Base-by-base conservation (phyloP, 352 stramenopile species). In the Elongisporangium prolatum region DNA sequence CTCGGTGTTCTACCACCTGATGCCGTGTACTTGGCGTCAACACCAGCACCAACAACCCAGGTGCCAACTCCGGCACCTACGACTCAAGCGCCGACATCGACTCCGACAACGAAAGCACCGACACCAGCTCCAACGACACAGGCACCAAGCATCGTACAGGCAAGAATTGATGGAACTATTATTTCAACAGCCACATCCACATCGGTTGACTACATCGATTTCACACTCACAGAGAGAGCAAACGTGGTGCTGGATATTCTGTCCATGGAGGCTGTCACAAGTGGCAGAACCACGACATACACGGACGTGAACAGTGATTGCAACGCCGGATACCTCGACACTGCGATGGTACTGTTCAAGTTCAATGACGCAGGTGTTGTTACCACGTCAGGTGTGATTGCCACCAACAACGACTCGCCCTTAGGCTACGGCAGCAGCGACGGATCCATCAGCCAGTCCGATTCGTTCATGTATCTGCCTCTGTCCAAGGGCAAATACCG, bases 121-220 rank as follows among this genome's bases (percentile, higher is more conserved):
- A 38, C 56, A 17, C 14, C 55, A 21, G 48, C 49, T 16, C 24
- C 65, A 20, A 48, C 50, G 20, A 64, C 50, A 0, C 10, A 21
- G 38, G 2, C 52, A 17, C 10, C 48, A 7, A 34, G 40, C 13
- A 75, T n/a, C 8, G 21, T 50, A 10, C 56, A 77, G 48, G 78
- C 70, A 0, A 62, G 38, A 4, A 66, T 88, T 3, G 74, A 87
- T n/a, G 80, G 77, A 47, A 89, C 81, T 3, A 84, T 91, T 58
- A 71, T 67, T n/a, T 79, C 74, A 18, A 89, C 79, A 0, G 64
- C 65, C 2, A 84, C 67, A 11, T 69, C 70, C 49, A 82, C 72
- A 13, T 83, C 77, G 0, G 76, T 89, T 3, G 82, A 89, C 59
- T 89, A 87, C 48, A 71, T 91, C 24, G 72, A 89, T 48, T 86